These are phyloP conservation scores for Colletotrichum sp. DNA, from an alignment of 2,329 filamentous ascomycete species.

Conservation along the genomic window DNA sequence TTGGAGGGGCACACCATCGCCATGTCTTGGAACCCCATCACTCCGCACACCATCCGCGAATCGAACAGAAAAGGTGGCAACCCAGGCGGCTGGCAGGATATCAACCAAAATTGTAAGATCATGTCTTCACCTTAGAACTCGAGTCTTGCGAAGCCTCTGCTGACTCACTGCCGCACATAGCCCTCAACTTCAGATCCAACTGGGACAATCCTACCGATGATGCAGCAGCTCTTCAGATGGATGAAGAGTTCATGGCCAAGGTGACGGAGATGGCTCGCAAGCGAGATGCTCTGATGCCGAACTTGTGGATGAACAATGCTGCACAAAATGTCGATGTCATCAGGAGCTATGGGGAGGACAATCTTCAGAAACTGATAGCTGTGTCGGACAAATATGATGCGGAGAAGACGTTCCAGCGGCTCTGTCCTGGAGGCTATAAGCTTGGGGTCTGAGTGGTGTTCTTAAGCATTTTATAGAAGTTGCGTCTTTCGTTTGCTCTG, in stretches of 20 bases:
- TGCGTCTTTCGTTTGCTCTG: too few species aligned
- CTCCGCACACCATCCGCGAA: neutral
- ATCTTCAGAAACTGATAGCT: neutral
- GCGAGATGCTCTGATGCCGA: neutral
- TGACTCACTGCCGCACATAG: neutral
- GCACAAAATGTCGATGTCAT: neutral
- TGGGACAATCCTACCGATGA: neutral
- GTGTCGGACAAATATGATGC: neutral
- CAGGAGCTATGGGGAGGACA: neutral
- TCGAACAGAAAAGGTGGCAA: neutral
- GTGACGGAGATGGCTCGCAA: neutral
- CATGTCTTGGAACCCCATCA: neutral
- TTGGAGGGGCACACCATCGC: neutral
- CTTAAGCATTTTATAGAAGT: too few species aligned
- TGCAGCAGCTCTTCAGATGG: neutral
- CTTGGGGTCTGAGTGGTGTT: neutral
- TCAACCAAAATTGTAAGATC: neutral
- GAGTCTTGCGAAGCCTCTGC: too few species aligned
- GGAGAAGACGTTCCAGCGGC: neutral
- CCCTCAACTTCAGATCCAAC: neutral
- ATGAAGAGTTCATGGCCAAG: neutral
- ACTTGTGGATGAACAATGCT: neutral
- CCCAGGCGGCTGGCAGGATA: neutral
- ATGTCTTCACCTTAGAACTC: too few species aligned
- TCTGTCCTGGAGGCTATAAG: neutral